These are phyloP conservation scores for Leccinum variicolor DNA, from an alignment of 768 basidiomycete genomes.

Conservation along the genomic window DNA sequence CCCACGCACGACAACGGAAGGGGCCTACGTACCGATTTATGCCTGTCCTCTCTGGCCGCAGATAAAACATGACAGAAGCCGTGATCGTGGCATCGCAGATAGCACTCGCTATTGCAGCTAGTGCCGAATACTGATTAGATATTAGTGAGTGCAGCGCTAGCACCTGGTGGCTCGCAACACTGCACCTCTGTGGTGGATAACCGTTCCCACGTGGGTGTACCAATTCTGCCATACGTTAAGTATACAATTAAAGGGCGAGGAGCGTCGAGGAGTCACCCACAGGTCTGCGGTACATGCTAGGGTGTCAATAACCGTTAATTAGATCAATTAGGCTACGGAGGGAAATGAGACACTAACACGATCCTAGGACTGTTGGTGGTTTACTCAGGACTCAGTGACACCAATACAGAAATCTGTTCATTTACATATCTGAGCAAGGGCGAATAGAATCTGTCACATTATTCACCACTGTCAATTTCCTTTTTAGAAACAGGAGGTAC, in stretches of 20 bases:
- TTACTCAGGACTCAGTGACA: not conserved
- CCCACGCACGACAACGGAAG: no score
- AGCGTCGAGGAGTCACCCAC: conserved; percentile 4
- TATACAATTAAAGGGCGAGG: not conserved
- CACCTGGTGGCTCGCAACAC: no score
- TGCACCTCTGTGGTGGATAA: conserved; percentile 6
- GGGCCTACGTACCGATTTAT: conserved; percentile 7
- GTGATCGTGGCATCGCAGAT: conserved; percentile 22
- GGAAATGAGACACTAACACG: conserved; percentile 6
- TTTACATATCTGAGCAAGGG: conserved; percentile 16
- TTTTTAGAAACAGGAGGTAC: not conserved
- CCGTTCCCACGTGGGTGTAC: conserved; percentile 1
- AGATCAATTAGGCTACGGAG: not conserved
- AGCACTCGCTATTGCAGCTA: conserved; percentile 14
- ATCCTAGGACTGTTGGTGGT: conserved; percentile 9
- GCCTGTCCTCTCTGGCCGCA: conserved; percentile 11
- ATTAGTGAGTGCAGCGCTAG: not conserved
- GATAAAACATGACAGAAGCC: conserved; percentile 9
- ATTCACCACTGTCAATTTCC: not conserved
- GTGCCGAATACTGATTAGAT: conserved; percentile 3
- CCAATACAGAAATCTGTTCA: not conserved
- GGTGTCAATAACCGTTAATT: not conserved
- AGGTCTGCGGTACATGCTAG: conserved; percentile 1
- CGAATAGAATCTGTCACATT: conserved; percentile 1
- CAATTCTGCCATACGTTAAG: conserved; percentile 4